Evolutionary conservation across 2,329 filamentous ascomycete species (phyloP).

Genomic region (Stenocarpella maydis): DNA sequence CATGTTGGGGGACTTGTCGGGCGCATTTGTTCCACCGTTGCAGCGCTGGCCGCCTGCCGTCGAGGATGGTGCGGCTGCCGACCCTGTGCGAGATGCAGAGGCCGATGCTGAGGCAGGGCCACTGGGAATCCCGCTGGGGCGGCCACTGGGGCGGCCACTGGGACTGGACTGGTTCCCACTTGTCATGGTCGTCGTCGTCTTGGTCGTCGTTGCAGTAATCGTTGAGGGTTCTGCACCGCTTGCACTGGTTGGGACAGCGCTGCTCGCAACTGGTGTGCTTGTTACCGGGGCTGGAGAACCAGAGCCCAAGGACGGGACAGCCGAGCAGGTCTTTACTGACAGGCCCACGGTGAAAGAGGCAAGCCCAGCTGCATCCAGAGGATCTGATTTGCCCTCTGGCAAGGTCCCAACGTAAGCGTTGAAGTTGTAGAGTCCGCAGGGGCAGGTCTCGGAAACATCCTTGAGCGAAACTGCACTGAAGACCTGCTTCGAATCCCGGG

Average conservation of each 20-base stretch:
- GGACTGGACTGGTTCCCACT: neutral
- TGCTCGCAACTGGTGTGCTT: conserved; percentile 30
- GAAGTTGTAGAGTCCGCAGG: conserved; percentile 65
- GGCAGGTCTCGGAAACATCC: conserved; percentile 57
- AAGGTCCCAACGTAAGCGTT: conserved; percentile 64
- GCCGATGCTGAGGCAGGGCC: neutral
- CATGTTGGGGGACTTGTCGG: conserved; percentile 34
- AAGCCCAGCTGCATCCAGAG: conserved; percentile 47
- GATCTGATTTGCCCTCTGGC: conserved; percentile 48
- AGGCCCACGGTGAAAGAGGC: conserved; percentile 42
- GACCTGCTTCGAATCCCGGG: conserved; percentile 50
- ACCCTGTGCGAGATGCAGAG: neutral
- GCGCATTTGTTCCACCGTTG: conserved; percentile 35
- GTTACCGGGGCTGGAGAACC: conserved; percentile 38
- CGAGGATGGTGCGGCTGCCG: conserved; percentile 25
- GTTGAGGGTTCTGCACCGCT: neutral
- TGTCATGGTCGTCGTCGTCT: neutral
- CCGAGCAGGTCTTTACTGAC: conserved; percentile 41
- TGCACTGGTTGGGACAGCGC: conserved; percentile 16
- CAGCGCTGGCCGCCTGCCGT: conserved; percentile 26
- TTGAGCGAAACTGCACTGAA: conserved; percentile 57
- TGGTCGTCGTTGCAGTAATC: neutral
- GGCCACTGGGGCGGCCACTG: conserved; percentile 34
- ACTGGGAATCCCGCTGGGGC: neutral
- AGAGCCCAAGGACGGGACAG: conserved; percentile 36